Evolutionary conservation across 306 rosid species (phyloP), one percentile per base, ranked within the genome.

Genomic region (Lathyrus sativus): DNA sequence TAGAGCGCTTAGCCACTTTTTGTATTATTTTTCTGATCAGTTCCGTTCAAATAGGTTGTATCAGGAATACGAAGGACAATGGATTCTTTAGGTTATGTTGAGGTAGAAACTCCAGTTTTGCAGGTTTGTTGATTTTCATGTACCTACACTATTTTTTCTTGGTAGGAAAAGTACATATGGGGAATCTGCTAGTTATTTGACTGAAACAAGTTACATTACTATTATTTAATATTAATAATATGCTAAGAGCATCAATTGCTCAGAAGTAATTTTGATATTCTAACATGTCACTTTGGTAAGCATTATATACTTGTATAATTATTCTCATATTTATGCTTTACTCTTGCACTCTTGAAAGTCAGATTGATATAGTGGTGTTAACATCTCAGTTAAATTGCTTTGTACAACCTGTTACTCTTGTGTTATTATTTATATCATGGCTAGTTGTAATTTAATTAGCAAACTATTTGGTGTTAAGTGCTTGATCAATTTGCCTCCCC

Each of bases 31-130:
- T 44, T 65, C 53, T 49, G 60, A 61, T 66, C 73, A 61, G 37
- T 62, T 62, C 19, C 61, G 2, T 58, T 85, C 70, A 42, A 73
- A 50, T 67, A 93, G 99, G 86, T 88, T 75, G 85, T 93, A 63
- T 90, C 95, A 75, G 91, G 88, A 81, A 84, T 93, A 74, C 90
- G 97, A 38, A 81, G 74, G 74, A 87, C 96, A 37, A 90, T 93
- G 90, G 99, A 93, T 73, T 88, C 99, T 68, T 71, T 84, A 60
- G 96, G 96, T 42, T 93, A 83, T 42, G 56, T 93, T 38, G 99
- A 93, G 85, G 92, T 93, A 74, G 99, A 93, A 84, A 93, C 96
- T 79, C 99, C 99, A 76, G 97, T 93, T 74, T 81, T 93, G 74
- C 99, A 93, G 97, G 98, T 92, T 82, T 54, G 87, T 72, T 45